Evolutionary conservation across 2,329 filamentous ascomycete species (phyloP).

Genomic region (Escovopsis sp.): DNA sequence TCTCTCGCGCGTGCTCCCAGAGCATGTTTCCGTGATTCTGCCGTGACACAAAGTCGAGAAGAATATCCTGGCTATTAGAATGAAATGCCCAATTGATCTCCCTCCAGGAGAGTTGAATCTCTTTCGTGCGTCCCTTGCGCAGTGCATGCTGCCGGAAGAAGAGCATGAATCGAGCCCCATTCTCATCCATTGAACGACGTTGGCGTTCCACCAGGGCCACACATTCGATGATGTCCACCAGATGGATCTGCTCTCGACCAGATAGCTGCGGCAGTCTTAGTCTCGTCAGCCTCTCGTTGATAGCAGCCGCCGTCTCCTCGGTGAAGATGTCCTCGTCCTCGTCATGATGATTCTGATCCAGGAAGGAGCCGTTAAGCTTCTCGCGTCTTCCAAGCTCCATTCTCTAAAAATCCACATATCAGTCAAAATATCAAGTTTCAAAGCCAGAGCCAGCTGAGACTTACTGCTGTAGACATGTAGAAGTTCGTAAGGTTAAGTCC

Average conservation of each 20-base stretch:
- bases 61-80: slow-evolving; percentile 74
- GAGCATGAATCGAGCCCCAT: slow-evolving; percentile 73
- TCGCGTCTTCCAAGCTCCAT: not conserved
- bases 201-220: slow-evolving; percentile 74
- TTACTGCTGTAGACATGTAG: slow-evolving; percentile 20
- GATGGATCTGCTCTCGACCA: slow-evolving; percentile 71
- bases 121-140: slow-evolving; percentile 47
- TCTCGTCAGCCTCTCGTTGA: slow-evolving; percentile 64
- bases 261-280: slow-evolving; percentile 68
- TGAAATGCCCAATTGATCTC: slow-evolving; percentile 82
- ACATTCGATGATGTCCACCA: slow-evolving; percentile 75
- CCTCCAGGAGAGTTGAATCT: slow-evolving; percentile 56
- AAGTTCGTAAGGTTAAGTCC: slow-evolving; percentile 49
- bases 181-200: slow-evolving; percentile 77
- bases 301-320: slow-evolving; percentile 51
- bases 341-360: not conserved
- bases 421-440: not conserved
- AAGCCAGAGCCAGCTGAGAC: not conserved
- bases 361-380: not conserved
- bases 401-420: not conserved
- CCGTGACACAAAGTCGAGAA: slow-evolving; percentile 66
- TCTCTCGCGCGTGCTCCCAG: slow-evolving; percentile 76
- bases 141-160: slow-evolving; percentile 75
- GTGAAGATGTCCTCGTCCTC: slow-evolving; percentile 40
- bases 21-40: slow-evolving; percentile 68